Evolutionary conservation across 305 asterid species (phyloP).

Genomic region (Withania somnifera): DNA sequence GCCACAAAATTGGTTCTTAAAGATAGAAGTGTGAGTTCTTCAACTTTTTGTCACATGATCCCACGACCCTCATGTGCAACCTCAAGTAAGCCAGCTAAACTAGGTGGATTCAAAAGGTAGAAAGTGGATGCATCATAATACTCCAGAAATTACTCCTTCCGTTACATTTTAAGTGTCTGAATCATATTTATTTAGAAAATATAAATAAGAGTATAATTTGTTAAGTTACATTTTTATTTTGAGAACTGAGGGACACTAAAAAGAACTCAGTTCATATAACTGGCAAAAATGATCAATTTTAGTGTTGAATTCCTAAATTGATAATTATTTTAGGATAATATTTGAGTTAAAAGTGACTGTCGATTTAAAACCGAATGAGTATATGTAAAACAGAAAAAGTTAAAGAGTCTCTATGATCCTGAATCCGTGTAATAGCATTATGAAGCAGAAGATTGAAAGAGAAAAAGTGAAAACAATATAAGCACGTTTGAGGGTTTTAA

Average conservation of each 20-base stretch:
- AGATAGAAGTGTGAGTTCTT: background rate
- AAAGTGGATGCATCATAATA: background rate
- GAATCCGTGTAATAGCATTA: background rate
- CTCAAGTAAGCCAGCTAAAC: background rate
- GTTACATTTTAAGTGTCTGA: no score
- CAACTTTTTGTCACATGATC: background rate
- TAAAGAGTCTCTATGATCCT: background rate
- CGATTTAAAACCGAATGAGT: background rate
- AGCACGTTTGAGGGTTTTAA: slow-evolving; percentile 24
- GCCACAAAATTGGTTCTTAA: background rate
- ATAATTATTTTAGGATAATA: no score
- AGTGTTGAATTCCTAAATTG: no score
- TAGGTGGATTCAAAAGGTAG: background rate
- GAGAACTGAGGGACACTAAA: no score
- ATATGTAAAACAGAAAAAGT: background rate
- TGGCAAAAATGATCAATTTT: no score
- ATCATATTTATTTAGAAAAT: no score
- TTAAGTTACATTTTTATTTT: background rate
- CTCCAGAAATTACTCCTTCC: background rate
- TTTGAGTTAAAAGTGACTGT: no score
- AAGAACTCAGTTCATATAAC: no score
- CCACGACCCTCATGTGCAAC: background rate
- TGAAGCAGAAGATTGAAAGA: background rate
- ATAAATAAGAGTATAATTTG: background rate
- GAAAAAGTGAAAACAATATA: background rate